Evolutionary conservation across 139 green algal genomes (phyloP), one percentile per base, ranked within the genome.

Genomic region (Medakamo hakoo): DNA sequence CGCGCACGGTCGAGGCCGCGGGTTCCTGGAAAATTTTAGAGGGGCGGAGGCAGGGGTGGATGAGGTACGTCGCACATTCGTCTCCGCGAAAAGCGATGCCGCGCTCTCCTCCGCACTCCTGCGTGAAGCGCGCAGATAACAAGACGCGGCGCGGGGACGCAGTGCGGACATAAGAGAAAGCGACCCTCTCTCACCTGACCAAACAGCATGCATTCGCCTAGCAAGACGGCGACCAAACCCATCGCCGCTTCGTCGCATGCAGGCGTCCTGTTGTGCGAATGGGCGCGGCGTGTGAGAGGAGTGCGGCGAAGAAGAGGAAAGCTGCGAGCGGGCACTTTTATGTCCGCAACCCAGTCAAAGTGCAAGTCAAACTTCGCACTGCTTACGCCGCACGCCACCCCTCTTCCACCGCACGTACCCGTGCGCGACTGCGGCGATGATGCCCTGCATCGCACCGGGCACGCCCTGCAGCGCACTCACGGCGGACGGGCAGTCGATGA

Each of bases 161-260:
- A n/a, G n/a, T n/a, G n/a, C n/a, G n/a, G n/a, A n/a, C n/a, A n/a
- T n/a, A n/a, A n/a, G n/a, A n/a, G n/a, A n/a, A n/a, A n/a, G n/a
- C n/a, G n/a, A n/a, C n/a, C n/a, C n/a, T n/a, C n/a, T n/a, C n/a
- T n/a, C n/a, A n/a, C n/a, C n/a, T n/a, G n/a, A n/a, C n/a, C n/a
- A n/a, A 70, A 79, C 31, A 85, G 49, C 23, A 89, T 55, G 70
- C 80, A 88, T 3, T 73, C 69, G 3, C 75, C 81, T 23, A 88
- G 72, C 25, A 90, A 57, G 30, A 83, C 70, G 14, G 78, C 78
- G 1, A 81, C 79, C 20, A 91, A 52, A 52, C 40, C 40, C 9
- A 9, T 9, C 40, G 16, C 40, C 9, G 16, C 9, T 21, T 52
- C 40, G 40, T 52, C 40, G 40, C 40, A 52, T 16, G 16, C 9